A percentile compares a stretch with the other conserved stretches of the same genome.
Conservation (phyloP, 2,329 filamentous ascomycete species). For the Pseudogymnoascus sp. region DNA sequence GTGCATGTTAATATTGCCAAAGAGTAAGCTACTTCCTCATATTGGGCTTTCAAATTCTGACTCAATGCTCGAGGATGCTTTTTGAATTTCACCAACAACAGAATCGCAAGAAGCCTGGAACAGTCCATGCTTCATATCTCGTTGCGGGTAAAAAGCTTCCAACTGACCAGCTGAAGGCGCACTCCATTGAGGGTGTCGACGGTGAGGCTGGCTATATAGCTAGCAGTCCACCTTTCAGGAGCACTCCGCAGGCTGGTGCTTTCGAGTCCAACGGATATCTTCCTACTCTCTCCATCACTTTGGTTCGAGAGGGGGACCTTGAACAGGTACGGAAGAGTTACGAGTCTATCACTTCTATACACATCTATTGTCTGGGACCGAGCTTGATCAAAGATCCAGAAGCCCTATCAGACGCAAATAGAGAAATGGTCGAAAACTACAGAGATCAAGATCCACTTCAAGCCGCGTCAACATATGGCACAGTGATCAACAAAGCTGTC, state of each 20-base stretch:
- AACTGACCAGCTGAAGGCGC: background rate
- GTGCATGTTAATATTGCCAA: slow-evolving; percentile 85
- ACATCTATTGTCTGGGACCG: slow-evolving; percentile 78
- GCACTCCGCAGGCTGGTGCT: slow-evolving; percentile 42
- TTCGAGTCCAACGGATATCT: slow-evolving; percentile 35
- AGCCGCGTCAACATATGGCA: slow-evolving; percentile 57
- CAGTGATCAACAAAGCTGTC: slow-evolving; percentile 67
- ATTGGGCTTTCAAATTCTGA: background rate
- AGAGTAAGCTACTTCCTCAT: slow-evolving; percentile 46
- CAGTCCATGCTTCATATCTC: slow-evolving; percentile 88
- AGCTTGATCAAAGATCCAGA: slow-evolving; percentile 48
- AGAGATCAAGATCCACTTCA: slow-evolving; percentile 52
- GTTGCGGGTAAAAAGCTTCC: slow-evolving; percentile 59
- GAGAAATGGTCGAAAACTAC: slow-evolving; percentile 51
- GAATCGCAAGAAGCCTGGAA: slow-evolving; percentile 64
- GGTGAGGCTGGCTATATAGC: slow-evolving; percentile 61
- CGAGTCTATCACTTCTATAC: slow-evolving; percentile 66
- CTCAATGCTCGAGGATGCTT: slow-evolving; percentile 57
- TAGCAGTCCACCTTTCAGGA: slow-evolving; percentile 43
- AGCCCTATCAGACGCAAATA: slow-evolving; percentile 60
- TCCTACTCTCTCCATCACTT: slow-evolving; percentile 50
- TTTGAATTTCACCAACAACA: slow-evolving; percentile 77
- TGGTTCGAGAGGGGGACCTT: slow-evolving; percentile 67
- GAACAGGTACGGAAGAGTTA: slow-evolving; percentile 44
- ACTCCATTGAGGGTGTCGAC: slow-evolving; percentile 28